Evolutionary conservation across 2,329 filamentous ascomycete species (phyloP).

Genomic region (Ceratocystis colombiana): DNA sequence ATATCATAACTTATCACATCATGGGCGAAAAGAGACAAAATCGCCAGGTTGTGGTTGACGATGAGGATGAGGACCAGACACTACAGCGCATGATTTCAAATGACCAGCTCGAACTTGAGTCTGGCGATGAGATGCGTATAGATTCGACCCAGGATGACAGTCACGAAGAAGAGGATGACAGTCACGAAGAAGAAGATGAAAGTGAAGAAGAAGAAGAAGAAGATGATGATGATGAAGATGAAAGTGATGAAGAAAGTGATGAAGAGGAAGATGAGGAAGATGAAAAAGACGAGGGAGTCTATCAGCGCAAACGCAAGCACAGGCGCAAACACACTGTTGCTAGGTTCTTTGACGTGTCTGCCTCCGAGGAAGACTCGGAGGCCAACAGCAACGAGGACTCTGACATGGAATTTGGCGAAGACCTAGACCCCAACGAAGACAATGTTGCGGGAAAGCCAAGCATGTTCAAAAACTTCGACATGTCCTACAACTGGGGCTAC

Average conservation of each 20-base stretch:
- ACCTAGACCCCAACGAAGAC: background rate
- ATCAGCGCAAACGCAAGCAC: background rate
- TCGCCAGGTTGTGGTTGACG: background rate
- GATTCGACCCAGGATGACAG: background rate
- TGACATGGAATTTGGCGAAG: background rate
- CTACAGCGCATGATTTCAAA: constrained; percentile 12
- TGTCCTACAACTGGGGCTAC: constrained; percentile 9
- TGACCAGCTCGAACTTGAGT: background rate
- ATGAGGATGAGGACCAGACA: constrained; percentile 6
- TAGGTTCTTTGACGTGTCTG: constrained; percentile 16
- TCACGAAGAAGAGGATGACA: background rate
- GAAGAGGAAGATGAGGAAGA: background rate
- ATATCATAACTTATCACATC: background rate
- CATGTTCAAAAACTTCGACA: background rate
- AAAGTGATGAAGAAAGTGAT: background rate
- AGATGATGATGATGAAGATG: background rate
- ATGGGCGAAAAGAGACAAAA: background rate
- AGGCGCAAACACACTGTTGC: constrained; percentile 1
- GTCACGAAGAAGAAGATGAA: background rate
- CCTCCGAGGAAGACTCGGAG: constrained; percentile 15
- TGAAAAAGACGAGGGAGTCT: background rate
- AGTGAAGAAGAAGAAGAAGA: background rate
- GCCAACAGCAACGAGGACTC: background rate
- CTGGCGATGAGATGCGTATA: background rate
- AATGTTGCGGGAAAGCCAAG: background rate